Conservation (phyloP, 2,329 filamentous ascomycete species). For the Atkinsonella texensis region DNA sequence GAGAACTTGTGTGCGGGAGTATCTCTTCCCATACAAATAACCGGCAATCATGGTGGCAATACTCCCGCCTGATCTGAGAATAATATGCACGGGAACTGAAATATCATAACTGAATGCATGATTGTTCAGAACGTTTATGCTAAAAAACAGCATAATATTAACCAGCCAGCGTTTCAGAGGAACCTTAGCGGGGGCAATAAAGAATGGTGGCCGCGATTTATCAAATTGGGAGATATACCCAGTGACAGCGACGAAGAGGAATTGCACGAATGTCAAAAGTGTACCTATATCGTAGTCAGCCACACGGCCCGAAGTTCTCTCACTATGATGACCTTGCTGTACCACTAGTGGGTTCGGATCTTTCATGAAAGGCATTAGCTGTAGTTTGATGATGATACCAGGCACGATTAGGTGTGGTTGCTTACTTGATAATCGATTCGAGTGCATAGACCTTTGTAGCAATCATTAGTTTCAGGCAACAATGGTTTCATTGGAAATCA, state of each 20-base stretch:
- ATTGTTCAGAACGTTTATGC: slow-evolving; percentile 93
- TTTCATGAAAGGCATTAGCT: slow-evolving; percentile 21
- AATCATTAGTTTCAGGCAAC: neutral
- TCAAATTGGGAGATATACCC: slow-evolving; percentile 70
- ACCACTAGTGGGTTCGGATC: slow-evolving; percentile 77
- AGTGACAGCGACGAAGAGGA: slow-evolving; percentile 67
- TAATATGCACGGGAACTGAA: slow-evolving; percentile 93
- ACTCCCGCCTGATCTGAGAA: slow-evolving; percentile 85
- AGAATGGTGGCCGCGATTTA: slow-evolving; percentile 52
- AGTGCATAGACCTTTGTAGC: slow-evolving; percentile 73
- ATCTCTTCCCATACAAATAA: slow-evolving; percentile 72
- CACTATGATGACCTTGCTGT: slow-evolving; percentile 14
- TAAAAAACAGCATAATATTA: slow-evolving; percentile 84
- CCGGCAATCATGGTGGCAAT: slow-evolving; percentile 94
- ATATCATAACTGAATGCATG: slow-evolving; percentile 96
- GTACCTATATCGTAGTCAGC: slow-evolving; percentile 42
- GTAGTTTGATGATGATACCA: neutral
- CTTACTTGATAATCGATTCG: slow-evolving; percentile 88
- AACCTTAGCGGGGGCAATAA: slow-evolving; percentile 64
- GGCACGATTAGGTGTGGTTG: slow-evolving; percentile 8
- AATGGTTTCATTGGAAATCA: neutral
- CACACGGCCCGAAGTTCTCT: neutral
- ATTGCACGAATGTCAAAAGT: slow-evolving; percentile 81
- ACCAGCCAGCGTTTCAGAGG: slow-evolving; percentile 75
- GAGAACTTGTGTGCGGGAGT: slow-evolving; percentile 66